phyloP scores from a whole-genome alignment of 805 yeast genomes.

The Yamadazyma laniorum region DNA sequence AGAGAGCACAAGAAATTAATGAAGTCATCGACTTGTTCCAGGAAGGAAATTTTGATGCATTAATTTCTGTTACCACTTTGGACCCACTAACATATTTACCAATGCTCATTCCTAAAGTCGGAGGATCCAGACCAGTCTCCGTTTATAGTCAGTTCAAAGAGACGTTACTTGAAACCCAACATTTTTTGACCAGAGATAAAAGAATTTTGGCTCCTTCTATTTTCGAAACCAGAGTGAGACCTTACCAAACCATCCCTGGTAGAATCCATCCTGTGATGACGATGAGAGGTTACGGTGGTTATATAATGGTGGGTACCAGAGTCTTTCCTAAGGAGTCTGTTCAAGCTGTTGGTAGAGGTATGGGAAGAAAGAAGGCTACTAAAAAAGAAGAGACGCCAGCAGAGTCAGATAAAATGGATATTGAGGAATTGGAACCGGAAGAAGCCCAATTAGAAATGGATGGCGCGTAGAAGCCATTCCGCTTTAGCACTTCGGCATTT shows the following conservation, averaged over 20 bases:
- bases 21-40: slow-evolving; percentile 50
- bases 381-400: slow-evolving; percentile 1
- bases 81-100: slow-evolving; percentile 66
- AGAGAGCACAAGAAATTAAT: slow-evolving; percentile 52
- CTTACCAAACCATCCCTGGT: slow-evolving; percentile 91
- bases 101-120: slow-evolving; percentile 57
- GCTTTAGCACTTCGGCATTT: too few relatives aligned
- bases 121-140: slow-evolving; percentile 86
- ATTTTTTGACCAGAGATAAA: slow-evolving; percentile 61
- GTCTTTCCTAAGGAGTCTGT: slow-evolving; percentile 68
- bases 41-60: slow-evolving; percentile 65
- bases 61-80: slow-evolving; percentile 71
- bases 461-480: not conserved
- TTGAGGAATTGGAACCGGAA: too few relatives aligned
- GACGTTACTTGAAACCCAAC: slow-evolving; percentile 68
- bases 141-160: slow-evolving; percentile 83
- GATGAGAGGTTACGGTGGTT: slow-evolving; percentile 90
- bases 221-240: slow-evolving; percentile 76
- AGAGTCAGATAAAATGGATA: too few relatives aligned
- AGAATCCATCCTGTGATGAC: slow-evolving; percentile 95
- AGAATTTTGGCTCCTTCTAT: slow-evolving; percentile 80
- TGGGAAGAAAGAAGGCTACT: slow-evolving; percentile 3
- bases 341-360: slow-evolving; percentile 67
- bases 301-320: slow-evolving; percentile 69
- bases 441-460: not conserved